phyloP scores from a whole-genome alignment of 768 basidiomycete genomes.

The Boletus reticuloceps region DNA sequence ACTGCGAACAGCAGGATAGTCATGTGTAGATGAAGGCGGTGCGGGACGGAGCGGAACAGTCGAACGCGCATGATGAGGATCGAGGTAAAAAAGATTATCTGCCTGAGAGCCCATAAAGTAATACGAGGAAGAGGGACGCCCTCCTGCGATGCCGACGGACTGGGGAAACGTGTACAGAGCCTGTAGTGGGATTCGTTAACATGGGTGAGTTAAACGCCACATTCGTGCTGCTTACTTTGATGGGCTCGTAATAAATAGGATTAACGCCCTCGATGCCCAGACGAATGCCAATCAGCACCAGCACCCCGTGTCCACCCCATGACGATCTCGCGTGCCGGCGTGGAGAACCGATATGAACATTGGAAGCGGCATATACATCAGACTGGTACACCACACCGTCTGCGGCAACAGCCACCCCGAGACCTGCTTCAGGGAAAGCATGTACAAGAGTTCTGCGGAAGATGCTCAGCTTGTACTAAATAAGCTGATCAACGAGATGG shows the following conservation, averaged over 20 bases:
- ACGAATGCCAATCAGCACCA: slow-evolving; percentile 83
- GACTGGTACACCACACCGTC: slow-evolving; percentile 83
- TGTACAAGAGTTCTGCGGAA: slow-evolving; percentile 67
- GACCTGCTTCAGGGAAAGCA: slow-evolving; percentile 73
- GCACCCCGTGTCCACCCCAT: slow-evolving; percentile 85
- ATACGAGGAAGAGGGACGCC: slow-evolving; percentile 94
- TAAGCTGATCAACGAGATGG: not conserved
- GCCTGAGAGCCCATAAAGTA: slow-evolving; percentile 96
- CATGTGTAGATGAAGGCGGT: slow-evolving; percentile 28
- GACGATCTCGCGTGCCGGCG: slow-evolving; percentile 28
- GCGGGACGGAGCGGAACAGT: slow-evolving; percentile 67
- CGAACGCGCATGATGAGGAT: slow-evolving; percentile 77
- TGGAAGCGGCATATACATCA: slow-evolving; percentile 81
- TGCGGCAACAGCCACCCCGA: slow-evolving; percentile 79
- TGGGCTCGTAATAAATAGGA: slow-evolving; percentile 87
- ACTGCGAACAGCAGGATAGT: slow-evolving; percentile 20
- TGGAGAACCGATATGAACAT: slow-evolving; percentile 29
- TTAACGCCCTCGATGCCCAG: slow-evolving; percentile 93
- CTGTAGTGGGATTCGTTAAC: slow-evolving; percentile 37
- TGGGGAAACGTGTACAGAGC: slow-evolving; percentile 90
- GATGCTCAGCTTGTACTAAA: slow-evolving; percentile 2
- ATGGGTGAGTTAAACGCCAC: not conserved
- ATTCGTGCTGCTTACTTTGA: slow-evolving; percentile 50
- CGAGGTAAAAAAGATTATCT: slow-evolving; percentile 83
- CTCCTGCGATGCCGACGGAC: slow-evolving; percentile 94